Conservation (phyloP, 345 rosid species). For the Gossypium stocksii region DNA sequence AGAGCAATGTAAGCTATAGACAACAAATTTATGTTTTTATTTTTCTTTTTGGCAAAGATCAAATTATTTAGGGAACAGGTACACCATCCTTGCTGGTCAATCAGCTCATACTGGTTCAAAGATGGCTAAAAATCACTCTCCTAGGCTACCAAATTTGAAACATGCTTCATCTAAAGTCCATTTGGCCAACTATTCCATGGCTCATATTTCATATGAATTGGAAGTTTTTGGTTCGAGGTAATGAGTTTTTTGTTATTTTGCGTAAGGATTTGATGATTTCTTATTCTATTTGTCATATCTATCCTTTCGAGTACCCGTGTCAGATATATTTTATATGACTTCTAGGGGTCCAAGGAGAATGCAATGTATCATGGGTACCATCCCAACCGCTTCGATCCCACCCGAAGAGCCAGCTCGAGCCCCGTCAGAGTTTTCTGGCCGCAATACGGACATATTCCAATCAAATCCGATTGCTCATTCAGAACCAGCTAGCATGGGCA, state of each 20-base stretch:
- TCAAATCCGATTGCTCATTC: slow-evolving; percentile 41
- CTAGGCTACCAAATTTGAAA: slow-evolving; percentile 38
- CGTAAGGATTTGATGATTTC: not conserved
- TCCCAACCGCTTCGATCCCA: slow-evolving; percentile 42
- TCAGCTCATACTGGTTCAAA: slow-evolving; percentile 36
- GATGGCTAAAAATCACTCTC: slow-evolving; percentile 50
- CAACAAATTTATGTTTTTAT: not conserved
- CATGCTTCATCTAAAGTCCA: slow-evolving; percentile 51
- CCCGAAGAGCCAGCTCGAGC: slow-evolving; percentile 45
- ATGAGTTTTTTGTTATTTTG: slow-evolving; percentile 1
- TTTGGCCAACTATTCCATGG: slow-evolving; percentile 47
- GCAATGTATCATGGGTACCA: slow-evolving; percentile 55
- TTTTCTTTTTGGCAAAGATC: slow-evolving; percentile 40
- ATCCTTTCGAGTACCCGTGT: not conserved
- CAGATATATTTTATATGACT: not conserved
- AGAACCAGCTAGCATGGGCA: slow-evolving; percentile 34
- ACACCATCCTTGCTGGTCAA: slow-evolving; percentile 50
- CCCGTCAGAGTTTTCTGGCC: slow-evolving; percentile 30
- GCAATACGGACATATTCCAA: slow-evolving; percentile 25
- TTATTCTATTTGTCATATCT: not conserved
- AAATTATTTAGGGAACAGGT: slow-evolving; percentile 67
- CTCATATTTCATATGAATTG: slow-evolving; percentile 60
- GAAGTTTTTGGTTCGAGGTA: slow-evolving; percentile 70
- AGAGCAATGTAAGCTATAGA: slow-evolving; percentile 5
- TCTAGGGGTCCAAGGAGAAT: slow-evolving; percentile 80